Evolutionary conservation across 208 protist species (phyloP).

Genomic region (Borovskyia barvae): DNA sequence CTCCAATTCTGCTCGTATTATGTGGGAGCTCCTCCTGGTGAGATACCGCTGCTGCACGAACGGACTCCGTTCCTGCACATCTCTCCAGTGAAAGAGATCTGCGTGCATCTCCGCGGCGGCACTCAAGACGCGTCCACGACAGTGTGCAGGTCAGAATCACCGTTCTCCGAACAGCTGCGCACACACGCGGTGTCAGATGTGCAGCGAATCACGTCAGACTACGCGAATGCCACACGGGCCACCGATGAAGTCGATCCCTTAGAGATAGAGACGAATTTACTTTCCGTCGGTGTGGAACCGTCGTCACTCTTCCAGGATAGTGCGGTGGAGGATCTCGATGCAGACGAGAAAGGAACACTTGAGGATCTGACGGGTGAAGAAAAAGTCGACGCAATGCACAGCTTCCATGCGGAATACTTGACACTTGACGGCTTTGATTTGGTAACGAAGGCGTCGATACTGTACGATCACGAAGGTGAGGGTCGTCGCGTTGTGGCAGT

Average conservation of each 20-base stretch:
- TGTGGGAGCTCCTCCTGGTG: constrained; percentile 13
- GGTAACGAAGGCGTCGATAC: constrained; percentile 45
- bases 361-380: constrained; percentile 67
- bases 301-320: constrained; percentile 6
- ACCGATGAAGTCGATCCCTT: background rate
- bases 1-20: constrained; percentile 54
- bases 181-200: constrained; percentile 13
- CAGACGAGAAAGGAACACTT: background rate
- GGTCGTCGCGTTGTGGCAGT: constrained; percentile 52
- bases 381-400: constrained; percentile 49
- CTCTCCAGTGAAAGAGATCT: constrained; percentile 55
- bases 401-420: constrained; percentile 46
- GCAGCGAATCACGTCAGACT: constrained; percentile 2
- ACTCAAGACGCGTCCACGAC: constrained; percentile 1
- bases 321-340: constrained; percentile 7
- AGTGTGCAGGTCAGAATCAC: background rate
- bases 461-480: constrained; percentile 54
- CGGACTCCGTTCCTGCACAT: constrained; percentile 68
- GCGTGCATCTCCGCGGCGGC: constrained; percentile 27
- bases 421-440: constrained; percentile 61
- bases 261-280: background rate
- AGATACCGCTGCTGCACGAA: constrained; percentile 11
- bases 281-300: no score
- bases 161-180: constrained; percentile 8
- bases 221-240: background rate